Evolutionary conservation across 2,329 filamentous ascomycete genomes (phyloP), one percentile per base, ranked within the genome.

Genomic region (Claviceps monticola): DNA sequence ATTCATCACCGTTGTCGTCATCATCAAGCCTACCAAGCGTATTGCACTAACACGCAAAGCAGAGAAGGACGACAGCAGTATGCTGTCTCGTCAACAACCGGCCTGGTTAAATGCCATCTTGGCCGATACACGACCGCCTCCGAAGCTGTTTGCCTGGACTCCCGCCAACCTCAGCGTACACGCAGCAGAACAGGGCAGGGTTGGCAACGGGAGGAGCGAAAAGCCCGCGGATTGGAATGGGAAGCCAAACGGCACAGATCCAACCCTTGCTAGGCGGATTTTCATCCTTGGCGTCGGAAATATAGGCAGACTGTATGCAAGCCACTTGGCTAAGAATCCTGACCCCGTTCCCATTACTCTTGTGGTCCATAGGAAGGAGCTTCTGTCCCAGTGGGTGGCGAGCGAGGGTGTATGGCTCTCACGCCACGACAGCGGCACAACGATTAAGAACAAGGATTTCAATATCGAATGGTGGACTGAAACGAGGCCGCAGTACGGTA

Each of bases 271-370:
- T 38, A 63, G 62, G n/a, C 75, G 82, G 37, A 83, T 95, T 55
- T 81, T 93, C 61, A 75, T 96, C 47, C 70, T 95, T 3, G 90
- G 91, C 11, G 64, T 86, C 11, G 90, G 90, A 38, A 94, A 88
- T 62, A 73, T 95, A 13, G 90, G 89, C 14, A 80, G 80, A 44
- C 78, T 96, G 26, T 80, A 90, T 56, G 88, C 90, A 26, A 82
- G 84, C 62, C 79, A 80, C 21, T 71, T 96, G 11, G 77, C 80
- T 21, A 74, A 76, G 19, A 70, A 81, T 8, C 60, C 67, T 1
- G 67, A 78, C 19, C 74, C 77, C 2, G 87, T 88, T 4, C 86
- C 86, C 0, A 76, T 95, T 39, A 91, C 88, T 0, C 74, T 96
- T 5, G 75, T 95, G n/a, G 74, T 95, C 38, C 85, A 89, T 61